Evolutionary conservation across 768 basidiomycete species (phyloP), one percentile per base, ranked within the genome.

Genomic region (Lentinula raphanica): DNA sequence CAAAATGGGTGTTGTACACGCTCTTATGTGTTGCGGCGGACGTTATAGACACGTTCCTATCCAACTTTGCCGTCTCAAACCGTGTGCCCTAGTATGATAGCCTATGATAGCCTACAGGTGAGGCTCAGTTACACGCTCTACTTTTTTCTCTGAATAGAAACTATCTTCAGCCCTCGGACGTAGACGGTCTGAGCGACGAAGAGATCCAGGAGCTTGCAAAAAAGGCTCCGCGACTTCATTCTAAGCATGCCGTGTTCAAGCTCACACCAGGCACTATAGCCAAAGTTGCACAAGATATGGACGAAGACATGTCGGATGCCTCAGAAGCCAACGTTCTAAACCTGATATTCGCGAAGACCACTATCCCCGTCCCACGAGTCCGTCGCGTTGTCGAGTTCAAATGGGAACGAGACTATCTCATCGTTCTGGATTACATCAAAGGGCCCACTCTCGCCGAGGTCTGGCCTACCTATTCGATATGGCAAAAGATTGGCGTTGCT

Each of bases 361-460:
- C 60, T 15, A 66, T 66, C n/a, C 65, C 63, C 12, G 62, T 66
- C n/a, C 60, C 65, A 23, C 62, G 65, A 3, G 53, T 66, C 21
- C 58, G 48, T 4, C 60, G 59, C 1, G 54, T 62, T 19, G 36
- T 61, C 2, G 56, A 67, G 35, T 49, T 61, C 2, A 58, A 67
- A 40, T 49, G n/a, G 19, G 13, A 62, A 48, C 40, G 38, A 28
- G 40, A 54, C 7, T 51, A 54, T 29, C 51, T 55, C 7, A 60
- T 66, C 39, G 36, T 66, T 42, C 60, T 65, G 59, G 62, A 67
- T 39, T 48, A 66, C 36, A 60, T 68, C 31, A 28, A 54, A 23
- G 65, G 67, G 25, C 27, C 40, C 17, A 38, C 49, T 6, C 56
- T 69, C n/a, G 59, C 56, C 25, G 17, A 60, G 9, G 36, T 61